These are phyloP conservation scores for Volvox africanus DNA, from an alignment of 139 green algal genomes.

Conservation along the genomic window DNA sequence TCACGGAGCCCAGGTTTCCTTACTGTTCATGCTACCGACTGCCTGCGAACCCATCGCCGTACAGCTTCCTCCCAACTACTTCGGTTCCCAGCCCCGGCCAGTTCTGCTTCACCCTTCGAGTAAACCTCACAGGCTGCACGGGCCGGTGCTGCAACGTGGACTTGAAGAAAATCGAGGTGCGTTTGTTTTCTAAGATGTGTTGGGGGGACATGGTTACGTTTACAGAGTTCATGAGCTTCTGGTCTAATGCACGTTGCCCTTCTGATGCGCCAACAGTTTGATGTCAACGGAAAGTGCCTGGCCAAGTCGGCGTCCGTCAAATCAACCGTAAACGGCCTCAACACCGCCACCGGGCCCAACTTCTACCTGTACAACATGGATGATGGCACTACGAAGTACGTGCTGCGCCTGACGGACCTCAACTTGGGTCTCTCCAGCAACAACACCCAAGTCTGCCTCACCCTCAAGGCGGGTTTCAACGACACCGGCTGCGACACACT, in stretches of 20 bases:
- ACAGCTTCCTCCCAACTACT: not conserved
- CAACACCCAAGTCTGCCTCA: not conserved
- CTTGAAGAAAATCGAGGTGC: conserved; percentile 4
- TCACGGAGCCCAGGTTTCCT: not conserved
- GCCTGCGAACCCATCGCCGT: not conserved
- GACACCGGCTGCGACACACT: not conserved
- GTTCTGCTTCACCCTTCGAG: not conserved
- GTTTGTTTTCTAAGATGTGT: not conserved
- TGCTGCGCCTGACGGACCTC: not conserved
- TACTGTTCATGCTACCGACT: not conserved
- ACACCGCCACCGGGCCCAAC: not conserved
- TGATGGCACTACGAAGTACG: not conserved
- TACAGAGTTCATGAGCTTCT: not conserved
- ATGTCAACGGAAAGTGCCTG: not conserved
- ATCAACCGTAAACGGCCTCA: not conserved
- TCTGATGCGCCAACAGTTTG: not conserved
- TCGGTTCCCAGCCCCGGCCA: not conserved
- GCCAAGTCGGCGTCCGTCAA: not conserved
- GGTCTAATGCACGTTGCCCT: not conserved
- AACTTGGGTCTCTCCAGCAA: not conserved
- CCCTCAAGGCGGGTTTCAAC: not conserved
- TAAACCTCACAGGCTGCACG: not conserved
- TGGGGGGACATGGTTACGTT: not conserved
- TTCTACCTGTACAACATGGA: not conserved
- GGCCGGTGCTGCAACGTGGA: not conserved